Percentiles rank a stretch among this genome's conserved stretches.
Conservation (phyloP, 495 filamentous ascomycete species). For the Podospora conica region DNA sequence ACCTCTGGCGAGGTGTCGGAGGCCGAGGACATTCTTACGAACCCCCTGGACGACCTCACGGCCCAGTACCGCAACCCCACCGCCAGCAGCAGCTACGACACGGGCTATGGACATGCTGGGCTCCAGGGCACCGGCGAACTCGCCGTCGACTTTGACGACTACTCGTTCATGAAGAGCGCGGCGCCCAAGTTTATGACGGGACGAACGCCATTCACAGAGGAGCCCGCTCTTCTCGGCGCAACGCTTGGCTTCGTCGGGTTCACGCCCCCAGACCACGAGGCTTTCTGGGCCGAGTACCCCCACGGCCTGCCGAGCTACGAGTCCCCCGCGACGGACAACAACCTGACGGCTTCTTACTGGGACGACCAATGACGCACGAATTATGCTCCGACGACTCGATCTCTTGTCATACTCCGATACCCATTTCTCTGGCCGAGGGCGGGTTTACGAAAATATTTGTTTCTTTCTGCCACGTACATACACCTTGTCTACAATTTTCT, state of each 20-base stretch:
- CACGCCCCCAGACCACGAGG: constrained; percentile 28
- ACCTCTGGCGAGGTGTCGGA: constrained; percentile 74
- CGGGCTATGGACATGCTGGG: constrained; percentile 46
- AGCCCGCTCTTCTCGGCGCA: constrained; percentile 24
- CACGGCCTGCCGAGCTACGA: constrained; percentile 20
- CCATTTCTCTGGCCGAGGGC: constrained; percentile 3
- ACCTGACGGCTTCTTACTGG: constrained; percentile 26
- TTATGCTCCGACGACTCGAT: constrained; percentile 19
- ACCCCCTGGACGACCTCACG: constrained; percentile 51
- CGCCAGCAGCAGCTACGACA: constrained; percentile 41
- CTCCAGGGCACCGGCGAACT: constrained; percentile 50
- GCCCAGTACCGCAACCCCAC: constrained; percentile 46
- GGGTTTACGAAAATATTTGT: constrained; percentile 6
- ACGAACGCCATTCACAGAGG: constrained; percentile 30
- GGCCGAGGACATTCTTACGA: constrained; percentile 57
- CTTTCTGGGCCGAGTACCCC: constrained; percentile 26
- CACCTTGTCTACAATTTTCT: constrained; percentile 11
- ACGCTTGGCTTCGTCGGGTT: constrained; percentile 18
- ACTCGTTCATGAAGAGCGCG: constrained; percentile 43
- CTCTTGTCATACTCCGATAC: constrained; percentile 19
- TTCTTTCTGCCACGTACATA: constrained; percentile 14
- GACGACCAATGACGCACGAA: constrained; percentile 24
- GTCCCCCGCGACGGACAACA: constrained; percentile 25
- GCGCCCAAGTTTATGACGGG: constrained; percentile 37
- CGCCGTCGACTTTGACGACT: constrained; percentile 56